These are phyloP conservation scores for Metarhizium album DNA, from an alignment of 2,329 filamentous ascomycete genomes.

Conservation along the genomic window DNA sequence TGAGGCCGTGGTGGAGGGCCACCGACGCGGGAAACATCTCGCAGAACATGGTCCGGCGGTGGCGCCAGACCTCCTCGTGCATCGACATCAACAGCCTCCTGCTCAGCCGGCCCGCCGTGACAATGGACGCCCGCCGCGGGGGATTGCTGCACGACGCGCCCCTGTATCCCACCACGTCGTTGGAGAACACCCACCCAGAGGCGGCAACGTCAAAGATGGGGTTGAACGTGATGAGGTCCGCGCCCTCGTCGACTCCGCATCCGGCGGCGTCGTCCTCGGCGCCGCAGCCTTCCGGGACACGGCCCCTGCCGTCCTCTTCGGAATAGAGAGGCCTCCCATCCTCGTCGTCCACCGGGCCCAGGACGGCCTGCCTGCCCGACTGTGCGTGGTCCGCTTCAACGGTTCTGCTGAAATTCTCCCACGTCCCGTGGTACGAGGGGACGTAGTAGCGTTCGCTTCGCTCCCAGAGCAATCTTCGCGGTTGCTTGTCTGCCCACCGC, in stretches of 20 bases:
- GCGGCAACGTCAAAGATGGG: conserved; percentile 62
- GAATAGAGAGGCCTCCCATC: conserved; percentile 35
- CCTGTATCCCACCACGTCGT: conserved; percentile 60
- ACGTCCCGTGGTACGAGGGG: conserved; percentile 56
- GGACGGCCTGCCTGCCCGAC: conserved; percentile 45
- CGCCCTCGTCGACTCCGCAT: conserved; percentile 61
- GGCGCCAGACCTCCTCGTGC: conserved; percentile 61
- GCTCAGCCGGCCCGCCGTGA: conserved; percentile 59
- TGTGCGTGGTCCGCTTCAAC: conserved; percentile 50
- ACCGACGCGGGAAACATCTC: conserved; percentile 69
- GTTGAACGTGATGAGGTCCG: conserved; percentile 68
- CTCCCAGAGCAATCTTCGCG: conserved; percentile 66
- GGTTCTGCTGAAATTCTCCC: conserved; percentile 59
- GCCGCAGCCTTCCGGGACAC: conserved; percentile 44
- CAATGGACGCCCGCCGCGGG: conserved; percentile 61
- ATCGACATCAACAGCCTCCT: conserved; percentile 57
- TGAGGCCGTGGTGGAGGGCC: conserved; percentile 65
- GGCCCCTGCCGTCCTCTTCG: conserved; percentile 40
- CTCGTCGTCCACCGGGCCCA: conserved; percentile 53
- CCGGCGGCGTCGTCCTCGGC: conserved; percentile 36
- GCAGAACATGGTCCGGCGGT: conserved; percentile 62
- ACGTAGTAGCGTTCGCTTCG: conserved; percentile 68
- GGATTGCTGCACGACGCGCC: conserved; percentile 29
- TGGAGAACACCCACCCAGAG: conserved; percentile 62
- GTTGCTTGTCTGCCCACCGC: conserved; percentile 56